Evolutionary conservation across 2,329 filamentous ascomycete genomes (phyloP), one percentile per base, ranked within the genome.

Genomic region (Pyrenochaeta sp.): DNA sequence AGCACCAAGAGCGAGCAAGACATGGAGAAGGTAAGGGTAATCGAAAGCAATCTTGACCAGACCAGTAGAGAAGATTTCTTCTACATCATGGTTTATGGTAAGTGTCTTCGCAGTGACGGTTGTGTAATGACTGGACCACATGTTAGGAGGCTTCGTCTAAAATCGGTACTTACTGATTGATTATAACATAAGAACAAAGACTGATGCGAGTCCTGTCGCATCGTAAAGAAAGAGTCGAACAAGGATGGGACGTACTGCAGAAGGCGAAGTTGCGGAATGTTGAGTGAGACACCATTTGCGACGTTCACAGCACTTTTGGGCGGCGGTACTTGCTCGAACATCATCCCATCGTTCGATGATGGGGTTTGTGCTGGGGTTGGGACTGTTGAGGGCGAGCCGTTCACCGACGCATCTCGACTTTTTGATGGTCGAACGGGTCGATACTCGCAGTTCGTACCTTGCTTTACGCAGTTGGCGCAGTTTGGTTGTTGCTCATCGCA

Each of bases 11-110:
- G 79, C 78, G 4, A 81, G 67, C 10, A 80, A 65, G 27, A 73
- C 74, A 51, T 80, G 75, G 11, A 82, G 66, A n/a, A 81, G 66
- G 39, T 78, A 81, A 3, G 77, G 71, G 55, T 77, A 74, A 4
- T 75, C 69, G 43, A 79, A 76, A 1, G 76, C 76, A 23, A 75
- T 56, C 27, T 71, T 63, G 30, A 69, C 61, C n/a, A 77, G 50
- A 32, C 53, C 49, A 7, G 51, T 58, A 4, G 59, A 51, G 37
- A 53, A 67, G 7, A 72, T 52, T 7, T 55, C 60, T 33, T 66
- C 58, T 7, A 61, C 56, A 4, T 57, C 58, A 3, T 63, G 42
- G 11, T 62, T 57, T 4, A 54, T 45, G 7, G 60, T 58, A 4
- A 70, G 61, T 11, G 63, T 68, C 32, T 58, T 56, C 27, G 63